Conservation (phyloP, 1,284 basidiomycete genomes). For the Tilletia horrida region DNA sequence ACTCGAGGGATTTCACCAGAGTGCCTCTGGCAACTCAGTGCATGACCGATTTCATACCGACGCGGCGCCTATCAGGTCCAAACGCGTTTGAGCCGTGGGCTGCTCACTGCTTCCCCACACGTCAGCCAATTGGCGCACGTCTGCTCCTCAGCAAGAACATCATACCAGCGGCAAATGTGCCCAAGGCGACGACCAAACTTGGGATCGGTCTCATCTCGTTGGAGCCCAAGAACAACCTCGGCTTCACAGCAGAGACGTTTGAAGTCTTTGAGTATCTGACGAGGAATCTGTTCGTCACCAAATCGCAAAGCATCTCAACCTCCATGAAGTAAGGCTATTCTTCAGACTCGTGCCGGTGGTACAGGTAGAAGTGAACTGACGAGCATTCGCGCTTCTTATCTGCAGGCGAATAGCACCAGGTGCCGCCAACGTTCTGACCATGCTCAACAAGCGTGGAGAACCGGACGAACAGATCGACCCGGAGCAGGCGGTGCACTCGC, state of each 20-base stretch:
- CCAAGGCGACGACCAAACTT: conserved; percentile 32
- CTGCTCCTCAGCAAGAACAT: conserved; percentile 28
- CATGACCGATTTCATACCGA: background rate
- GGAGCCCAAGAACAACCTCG: conserved; percentile 36
- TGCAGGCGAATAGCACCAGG: conserved; percentile 35
- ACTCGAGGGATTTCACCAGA: background rate
- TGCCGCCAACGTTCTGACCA: conserved; percentile 43
- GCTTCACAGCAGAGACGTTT: conserved; percentile 24
- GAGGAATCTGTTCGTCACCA: conserved; percentile 46
- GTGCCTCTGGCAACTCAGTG: background rate
- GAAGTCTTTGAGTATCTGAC: conserved; percentile 55
- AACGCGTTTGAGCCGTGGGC: conserved; percentile 3
- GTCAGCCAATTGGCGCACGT: conserved; percentile 34
- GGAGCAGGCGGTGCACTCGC: conserved; percentile 31
- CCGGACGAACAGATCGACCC: conserved; percentile 35
- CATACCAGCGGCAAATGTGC: conserved; percentile 42
- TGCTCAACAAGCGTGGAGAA: conserved; percentile 27
- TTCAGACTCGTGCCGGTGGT: too few species aligned
- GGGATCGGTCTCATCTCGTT: conserved; percentile 39
- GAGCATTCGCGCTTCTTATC: background rate
- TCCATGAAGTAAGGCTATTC: conserved; percentile 36
- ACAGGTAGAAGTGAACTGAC: too few species aligned
- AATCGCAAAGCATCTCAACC: conserved; percentile 31
- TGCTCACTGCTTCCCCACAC: conserved; percentile 1
- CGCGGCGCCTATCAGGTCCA: background rate